Evolutionary conservation across 1,139 yeast species (phyloP), one percentile per base, ranked within the genome.

Genomic region (Candida tetrigidarum): DNA sequence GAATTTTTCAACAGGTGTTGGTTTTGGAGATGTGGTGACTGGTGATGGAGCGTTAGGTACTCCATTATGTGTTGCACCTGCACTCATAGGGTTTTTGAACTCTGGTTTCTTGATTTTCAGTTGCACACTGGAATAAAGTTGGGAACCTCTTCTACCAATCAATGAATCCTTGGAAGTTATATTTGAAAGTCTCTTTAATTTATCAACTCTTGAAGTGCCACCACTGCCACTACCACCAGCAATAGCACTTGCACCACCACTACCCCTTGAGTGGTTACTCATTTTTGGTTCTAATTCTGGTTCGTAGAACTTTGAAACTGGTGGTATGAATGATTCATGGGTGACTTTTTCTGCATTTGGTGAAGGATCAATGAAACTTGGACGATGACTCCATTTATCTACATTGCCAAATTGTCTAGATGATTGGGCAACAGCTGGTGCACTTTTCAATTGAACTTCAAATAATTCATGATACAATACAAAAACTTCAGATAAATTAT

Each of bases 401-500:
- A 39, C 18, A 19, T 37, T 19, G 3, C 51, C 55, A 40, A 46
- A 48, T 28, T 51, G 52, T 42, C 52, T 41, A 4, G 52, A 42
- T 15, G 52, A 47, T 37, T 36, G 42, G 22, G 26, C 45, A 15
- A 12, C 59, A 53, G 36, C 58, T 29, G 42, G 43, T 37, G 37
- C 44, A 43, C 49, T 37, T 43, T 33, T 46, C 39, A 50, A 50
- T 23, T 63, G 65, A 12, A 64, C 61, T 25, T 72, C 70, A 56
- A 84, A 86, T 26, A 88, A 66, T 41, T 68, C 75, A 43, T 80
- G 78, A 56, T 77, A 86, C 15, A 85, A 63, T 12, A 75, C 76
- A 55, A 90, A 85, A 9, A 88, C 76, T 41, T 83, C 91, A 2
- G 88, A 79, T 20, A 91, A 64, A 41, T 73, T 71, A 42, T 85